Percentiles rank a stretch among this genome's conserved stretches.
Evolutionary conservation across 495 filamentous ascomycete species (phyloP).

Genomic region (Penicillium canariense): DNA sequence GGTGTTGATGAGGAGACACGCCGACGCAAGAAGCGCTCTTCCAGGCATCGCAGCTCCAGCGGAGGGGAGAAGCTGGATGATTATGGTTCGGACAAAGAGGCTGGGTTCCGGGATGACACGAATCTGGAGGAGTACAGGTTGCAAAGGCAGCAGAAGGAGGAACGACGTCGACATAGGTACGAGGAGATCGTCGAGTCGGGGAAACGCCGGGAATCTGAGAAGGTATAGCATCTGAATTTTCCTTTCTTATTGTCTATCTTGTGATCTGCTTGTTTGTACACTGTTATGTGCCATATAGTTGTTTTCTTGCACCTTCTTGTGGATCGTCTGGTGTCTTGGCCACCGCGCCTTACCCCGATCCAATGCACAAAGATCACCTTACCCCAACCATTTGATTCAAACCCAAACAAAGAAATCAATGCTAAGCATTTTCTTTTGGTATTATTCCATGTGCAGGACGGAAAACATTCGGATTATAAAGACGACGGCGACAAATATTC

Average conservation of each 20-base stretch:
- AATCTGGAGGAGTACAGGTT: slow-evolving; percentile 38
- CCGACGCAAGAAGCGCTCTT: slow-evolving; percentile 44
- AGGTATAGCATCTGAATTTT: slow-evolving; percentile 48
- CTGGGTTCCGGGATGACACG: slow-evolving; percentile 24
- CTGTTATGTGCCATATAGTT: slow-evolving; percentile 33
- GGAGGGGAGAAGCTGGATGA: slow-evolving; percentile 29
- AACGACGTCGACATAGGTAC: slow-evolving; percentile 38
- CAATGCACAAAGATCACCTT: slow-evolving; percentile 17
- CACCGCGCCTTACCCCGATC: slow-evolving; percentile 8
- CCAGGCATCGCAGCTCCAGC: slow-evolving; percentile 36
- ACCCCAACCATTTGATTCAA: slow-evolving; percentile 9
- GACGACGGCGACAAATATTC: slow-evolving; percentile 39
- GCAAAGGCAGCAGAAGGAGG: slow-evolving; percentile 40
- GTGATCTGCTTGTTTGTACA: slow-evolving; percentile 24
- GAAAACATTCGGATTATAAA: slow-evolving; percentile 29
- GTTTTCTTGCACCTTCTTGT: slow-evolving; percentile 9
- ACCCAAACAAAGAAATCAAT: slow-evolving; percentile 27
- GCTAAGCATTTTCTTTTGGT: slow-evolving; percentile 37
- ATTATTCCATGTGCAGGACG: slow-evolving; percentile 41
- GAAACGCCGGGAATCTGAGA: slow-evolving; percentile 35
- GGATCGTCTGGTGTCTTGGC: slow-evolving; percentile 8
- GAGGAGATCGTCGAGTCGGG: slow-evolving; percentile 39
- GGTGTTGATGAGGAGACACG: slow-evolving; percentile 40
- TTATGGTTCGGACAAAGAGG: slow-evolving; percentile 25
- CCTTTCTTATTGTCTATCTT: slow-evolving; percentile 31